These are phyloP conservation scores for Hansenula lynferdii DNA, from an alignment of 1,139 yeast genomes.

Conservation along the genomic window DNA sequence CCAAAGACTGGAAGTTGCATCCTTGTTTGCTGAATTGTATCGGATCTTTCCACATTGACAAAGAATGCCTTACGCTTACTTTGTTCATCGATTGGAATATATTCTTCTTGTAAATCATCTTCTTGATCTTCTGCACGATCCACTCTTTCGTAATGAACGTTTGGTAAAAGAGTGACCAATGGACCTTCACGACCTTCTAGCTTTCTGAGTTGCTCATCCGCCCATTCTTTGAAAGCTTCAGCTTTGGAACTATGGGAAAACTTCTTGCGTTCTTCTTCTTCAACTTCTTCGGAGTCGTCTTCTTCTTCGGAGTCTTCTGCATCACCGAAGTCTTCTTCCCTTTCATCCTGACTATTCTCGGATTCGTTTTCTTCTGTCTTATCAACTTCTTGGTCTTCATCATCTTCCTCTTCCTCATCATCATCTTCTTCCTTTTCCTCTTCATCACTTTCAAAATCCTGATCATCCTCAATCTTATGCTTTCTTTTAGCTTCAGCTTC, in stretches of 20 bases:
- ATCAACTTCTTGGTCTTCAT: conserved; percentile 21
- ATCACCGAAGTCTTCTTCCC: conserved; percentile 22
- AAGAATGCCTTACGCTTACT: conserved; percentile 60
- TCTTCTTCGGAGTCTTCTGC: conserved; percentile 20
- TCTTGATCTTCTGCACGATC: conserved; percentile 60
- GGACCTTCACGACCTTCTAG: conserved; percentile 54
- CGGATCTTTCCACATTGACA: conserved; percentile 62
- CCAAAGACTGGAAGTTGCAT: conserved; percentile 80
- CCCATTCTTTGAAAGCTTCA: conserved; percentile 50
- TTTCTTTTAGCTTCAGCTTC: conserved; percentile 41
- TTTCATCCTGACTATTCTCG: too few species aligned
- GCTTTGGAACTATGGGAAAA: conserved; percentile 30
- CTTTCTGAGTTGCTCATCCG: conserved; percentile 39
- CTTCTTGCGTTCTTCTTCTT: conserved; percentile 19
- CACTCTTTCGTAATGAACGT: conserved; percentile 41
- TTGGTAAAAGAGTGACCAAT: conserved; percentile 43
- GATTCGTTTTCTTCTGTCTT: too few species aligned
- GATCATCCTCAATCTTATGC: conserved; percentile 35
- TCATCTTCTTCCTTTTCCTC: conserved; percentile 12
- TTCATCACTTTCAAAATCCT: conserved; percentile 32
- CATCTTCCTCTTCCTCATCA: conserved; percentile 12
- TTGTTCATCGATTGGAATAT: conserved; percentile 48
- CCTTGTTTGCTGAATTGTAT: conserved; percentile 61
- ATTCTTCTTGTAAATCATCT: conserved; percentile 55
- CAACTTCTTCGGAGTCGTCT: conserved; percentile 15